These are phyloP conservation scores for Nitzschia inconspicua DNA, from an alignment of 108 stramenopile species.

Conservation along the genomic window DNA sequence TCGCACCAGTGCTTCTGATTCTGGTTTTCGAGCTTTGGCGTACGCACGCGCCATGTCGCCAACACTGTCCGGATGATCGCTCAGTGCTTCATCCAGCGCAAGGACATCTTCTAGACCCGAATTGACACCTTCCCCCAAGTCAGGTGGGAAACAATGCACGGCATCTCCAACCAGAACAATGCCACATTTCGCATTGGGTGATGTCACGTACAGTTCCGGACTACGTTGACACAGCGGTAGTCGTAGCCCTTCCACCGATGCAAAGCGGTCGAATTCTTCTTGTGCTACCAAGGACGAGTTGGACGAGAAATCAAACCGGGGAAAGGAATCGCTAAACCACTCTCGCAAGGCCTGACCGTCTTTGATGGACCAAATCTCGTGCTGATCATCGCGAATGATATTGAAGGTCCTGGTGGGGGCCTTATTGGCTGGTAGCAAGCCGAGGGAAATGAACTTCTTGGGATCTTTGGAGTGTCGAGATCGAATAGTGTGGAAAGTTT, in stretches of 20 bases:
- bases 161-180: slow-evolving; percentile 83
- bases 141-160: slow-evolving; percentile 83
- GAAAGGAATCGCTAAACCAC: slow-evolving; percentile 60
- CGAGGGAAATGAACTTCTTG: slow-evolving; percentile 21
- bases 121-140: slow-evolving; percentile 90
- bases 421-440: slow-evolving; percentile 48
- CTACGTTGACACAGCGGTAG: slow-evolving; percentile 60
- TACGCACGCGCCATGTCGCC: too few species aligned
- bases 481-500: slow-evolving; percentile 10
- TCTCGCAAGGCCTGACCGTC: slow-evolving; percentile 37
- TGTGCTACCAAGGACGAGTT: slow-evolving; percentile 27
- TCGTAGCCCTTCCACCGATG: slow-evolving; percentile 45
- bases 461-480: background rate
- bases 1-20: slow-evolving; percentile 39
- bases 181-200: slow-evolving; percentile 24
- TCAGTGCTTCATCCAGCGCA: slow-evolving; percentile 41
- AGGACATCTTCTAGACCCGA: slow-evolving; percentile 81
- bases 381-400: slow-evolving; percentile 54
- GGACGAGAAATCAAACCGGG: slow-evolving; percentile 40
- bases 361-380: slow-evolving; percentile 48
- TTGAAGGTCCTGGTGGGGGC: slow-evolving; percentile 53
- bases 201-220: slow-evolving; percentile 37
- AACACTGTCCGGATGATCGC: too few species aligned
- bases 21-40: too few species aligned
- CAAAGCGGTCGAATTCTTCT: slow-evolving; percentile 70